Percentiles rank a stretch among this genome's conserved stretches.
Conservation (phyloP, 176 grass and related monocot genomes). For the Puya raimondii region DNA sequence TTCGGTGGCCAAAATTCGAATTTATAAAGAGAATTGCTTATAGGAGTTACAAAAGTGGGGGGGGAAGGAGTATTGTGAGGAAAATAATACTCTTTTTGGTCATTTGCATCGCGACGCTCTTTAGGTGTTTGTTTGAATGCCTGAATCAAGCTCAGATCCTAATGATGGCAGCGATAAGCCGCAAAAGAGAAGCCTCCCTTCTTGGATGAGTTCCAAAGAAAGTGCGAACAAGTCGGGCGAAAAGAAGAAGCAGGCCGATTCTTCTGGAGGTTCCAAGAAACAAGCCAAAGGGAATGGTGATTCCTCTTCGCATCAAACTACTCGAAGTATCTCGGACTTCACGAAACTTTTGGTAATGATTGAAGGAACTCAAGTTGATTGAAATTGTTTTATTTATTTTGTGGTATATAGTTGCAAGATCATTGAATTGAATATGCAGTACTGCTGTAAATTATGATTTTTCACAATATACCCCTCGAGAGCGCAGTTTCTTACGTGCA, state of each 20-base stretch:
- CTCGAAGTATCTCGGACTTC: constrained; percentile 30
- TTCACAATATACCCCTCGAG: no score
- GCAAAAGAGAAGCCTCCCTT: constrained; percentile 52
- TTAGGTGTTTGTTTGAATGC: constrained; percentile 24
- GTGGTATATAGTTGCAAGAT: no score
- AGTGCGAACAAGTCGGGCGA: constrained; percentile 31
- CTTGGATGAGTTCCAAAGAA: constrained; percentile 43
- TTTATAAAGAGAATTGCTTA: no score
- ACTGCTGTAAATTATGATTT: no score
- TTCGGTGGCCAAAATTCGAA: no score
- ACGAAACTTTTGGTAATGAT: constrained; percentile 59
- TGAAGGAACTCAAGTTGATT: background rate
- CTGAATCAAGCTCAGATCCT: constrained; percentile 26
- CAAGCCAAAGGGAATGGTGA: constrained; percentile 9
- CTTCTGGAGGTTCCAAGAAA: background rate
- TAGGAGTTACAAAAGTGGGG: no score
- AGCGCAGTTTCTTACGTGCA: no score
- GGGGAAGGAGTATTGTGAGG: no score
- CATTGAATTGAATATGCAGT: no score
- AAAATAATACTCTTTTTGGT: no score
- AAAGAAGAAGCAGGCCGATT: constrained; percentile 37
- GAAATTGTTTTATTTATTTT: background rate
- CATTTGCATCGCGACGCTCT: no score
- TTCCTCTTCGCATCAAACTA: constrained; percentile 9
- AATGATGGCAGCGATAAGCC: background rate